Conservation (phyloP, 305 asterid genomes). For the Fraxinus ornus region DNA sequence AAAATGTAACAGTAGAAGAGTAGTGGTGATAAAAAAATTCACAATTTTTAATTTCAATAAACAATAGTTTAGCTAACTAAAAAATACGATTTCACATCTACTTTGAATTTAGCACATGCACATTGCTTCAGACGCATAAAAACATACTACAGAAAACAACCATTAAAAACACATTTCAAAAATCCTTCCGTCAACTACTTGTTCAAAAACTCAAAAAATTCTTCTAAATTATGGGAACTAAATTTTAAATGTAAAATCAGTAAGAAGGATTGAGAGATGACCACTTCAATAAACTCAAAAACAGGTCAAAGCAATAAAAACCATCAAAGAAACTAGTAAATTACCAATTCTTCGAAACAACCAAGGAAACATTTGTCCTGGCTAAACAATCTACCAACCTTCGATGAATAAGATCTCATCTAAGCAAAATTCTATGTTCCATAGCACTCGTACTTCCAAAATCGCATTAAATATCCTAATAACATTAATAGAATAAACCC, state of each 20-base stretch:
- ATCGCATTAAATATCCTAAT: background rate
- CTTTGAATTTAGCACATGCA: background rate
- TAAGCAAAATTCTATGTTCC: background rate
- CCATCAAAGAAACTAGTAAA: background rate
- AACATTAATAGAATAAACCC: background rate
- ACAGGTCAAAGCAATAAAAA: background rate
- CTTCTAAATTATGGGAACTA: background rate
- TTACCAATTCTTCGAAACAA: background rate
- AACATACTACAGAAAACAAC: background rate
- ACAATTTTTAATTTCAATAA: background rate
- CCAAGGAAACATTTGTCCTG: background rate
- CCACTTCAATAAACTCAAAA: background rate
- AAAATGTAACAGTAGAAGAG: background rate
- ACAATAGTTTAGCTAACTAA: background rate
- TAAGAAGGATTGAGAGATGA: background rate
- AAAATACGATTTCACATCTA: background rate
- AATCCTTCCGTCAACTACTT: background rate
- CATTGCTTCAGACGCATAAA: background rate
- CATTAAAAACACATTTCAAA: background rate
- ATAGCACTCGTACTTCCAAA: background rate
- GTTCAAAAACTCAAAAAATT: background rate
- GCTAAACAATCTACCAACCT: background rate
- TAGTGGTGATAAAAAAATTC: background rate
- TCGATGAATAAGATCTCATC: background rate
- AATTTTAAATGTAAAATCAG: background rate